phyloP scores from a whole-genome alignment of 2,329 filamentous ascomycete genomes.

The Phyllosticta citriasiana region DNA sequence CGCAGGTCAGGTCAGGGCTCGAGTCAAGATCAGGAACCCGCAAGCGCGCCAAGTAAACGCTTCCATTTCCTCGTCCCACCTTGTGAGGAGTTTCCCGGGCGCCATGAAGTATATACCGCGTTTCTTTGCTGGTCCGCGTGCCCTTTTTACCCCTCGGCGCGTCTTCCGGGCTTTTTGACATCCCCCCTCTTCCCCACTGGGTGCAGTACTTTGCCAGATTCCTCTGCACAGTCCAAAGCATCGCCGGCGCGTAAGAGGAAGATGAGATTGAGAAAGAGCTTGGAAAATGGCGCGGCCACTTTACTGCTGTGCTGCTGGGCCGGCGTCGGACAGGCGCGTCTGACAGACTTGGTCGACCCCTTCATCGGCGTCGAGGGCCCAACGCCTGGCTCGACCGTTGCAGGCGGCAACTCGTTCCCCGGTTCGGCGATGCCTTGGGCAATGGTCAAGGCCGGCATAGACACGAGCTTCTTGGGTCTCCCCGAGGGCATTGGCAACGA shows the following conservation, averaged over 20 bases:
- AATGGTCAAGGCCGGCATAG: conserved; percentile 32
- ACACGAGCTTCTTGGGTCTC: conserved; percentile 23
- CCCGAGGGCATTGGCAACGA: conserved; percentile 22
- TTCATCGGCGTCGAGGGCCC: conserved; percentile 40
- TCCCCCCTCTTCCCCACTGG: too few relatives aligned
- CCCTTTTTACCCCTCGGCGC: neutral
- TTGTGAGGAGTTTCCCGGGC: neutral
- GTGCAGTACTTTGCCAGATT: too few relatives aligned
- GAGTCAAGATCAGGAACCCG: neutral
- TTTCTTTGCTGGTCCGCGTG: neutral
- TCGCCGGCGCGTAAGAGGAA: too few relatives aligned
- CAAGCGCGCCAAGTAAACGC: neutral
- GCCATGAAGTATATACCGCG: neutral
- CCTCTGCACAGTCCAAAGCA: too few relatives aligned
- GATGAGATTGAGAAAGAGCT: neutral
- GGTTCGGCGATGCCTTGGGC: conserved; percentile 29
- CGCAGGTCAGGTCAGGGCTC: neutral
- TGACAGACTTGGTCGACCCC: conserved; percentile 28
- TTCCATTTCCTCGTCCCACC: neutral
- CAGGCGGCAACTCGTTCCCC: conserved; percentile 31
- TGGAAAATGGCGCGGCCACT: neutral
- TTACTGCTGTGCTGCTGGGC: neutral
- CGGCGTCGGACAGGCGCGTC: conserved; percentile 13
- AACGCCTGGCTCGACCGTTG: conserved; percentile 29
- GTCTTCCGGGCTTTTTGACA: neutral